phyloP scores from a whole-genome alignment of 2,329 filamentous ascomycete genomes.

The Dryadomyces sulphureus region DNA sequence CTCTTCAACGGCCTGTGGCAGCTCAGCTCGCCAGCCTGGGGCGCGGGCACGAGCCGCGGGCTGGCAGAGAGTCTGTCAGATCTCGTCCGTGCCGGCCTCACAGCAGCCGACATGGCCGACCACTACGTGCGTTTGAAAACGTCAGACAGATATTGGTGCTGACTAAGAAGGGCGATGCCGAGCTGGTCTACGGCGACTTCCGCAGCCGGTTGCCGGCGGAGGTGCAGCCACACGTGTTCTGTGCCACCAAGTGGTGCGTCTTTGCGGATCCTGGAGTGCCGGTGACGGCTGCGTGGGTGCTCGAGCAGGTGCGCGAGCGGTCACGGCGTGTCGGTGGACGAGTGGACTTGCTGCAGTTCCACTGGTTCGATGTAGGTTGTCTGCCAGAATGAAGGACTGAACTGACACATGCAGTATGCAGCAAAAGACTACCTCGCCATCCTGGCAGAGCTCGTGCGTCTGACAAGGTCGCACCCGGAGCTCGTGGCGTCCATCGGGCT shows the following conservation, averaged over 20 bases:
- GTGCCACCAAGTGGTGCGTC: conserved; percentile 22
- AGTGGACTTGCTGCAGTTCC: conserved; percentile 21
- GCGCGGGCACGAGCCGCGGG: conserved; percentile 12
- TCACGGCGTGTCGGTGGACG: conserved; percentile 17
- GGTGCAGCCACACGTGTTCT: conserved; percentile 13
- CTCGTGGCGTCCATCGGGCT: conserved; percentile 18
- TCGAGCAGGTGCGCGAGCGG: conserved; percentile 17
- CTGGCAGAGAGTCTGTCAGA: conserved; percentile 15
- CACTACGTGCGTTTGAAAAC: conserved; percentile 17
- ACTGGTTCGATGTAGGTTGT: conserved; percentile 20
- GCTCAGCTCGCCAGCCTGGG: conserved; percentile 18
- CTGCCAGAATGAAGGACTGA: neutral
- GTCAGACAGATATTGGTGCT: neutral
- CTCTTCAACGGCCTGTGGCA: conserved; percentile 19
- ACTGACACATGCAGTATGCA: conserved; percentile 14
- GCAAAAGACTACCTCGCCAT: conserved; percentile 20
- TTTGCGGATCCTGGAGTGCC: conserved; percentile 14
- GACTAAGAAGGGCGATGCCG: conserved; percentile 17
- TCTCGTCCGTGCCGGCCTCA: conserved; percentile 14
- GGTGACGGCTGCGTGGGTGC: conserved; percentile 15
- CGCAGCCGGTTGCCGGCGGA: conserved; percentile 14
- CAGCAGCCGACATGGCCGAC: conserved; percentile 21
- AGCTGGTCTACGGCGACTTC: conserved; percentile 19
- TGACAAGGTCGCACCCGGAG: conserved; percentile 15
- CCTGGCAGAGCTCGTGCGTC: conserved; percentile 16